These are phyloP conservation scores for Cordyceps cicadae DNA, from an alignment of 2,329 filamentous ascomycete genomes.

Conservation along the genomic window DNA sequence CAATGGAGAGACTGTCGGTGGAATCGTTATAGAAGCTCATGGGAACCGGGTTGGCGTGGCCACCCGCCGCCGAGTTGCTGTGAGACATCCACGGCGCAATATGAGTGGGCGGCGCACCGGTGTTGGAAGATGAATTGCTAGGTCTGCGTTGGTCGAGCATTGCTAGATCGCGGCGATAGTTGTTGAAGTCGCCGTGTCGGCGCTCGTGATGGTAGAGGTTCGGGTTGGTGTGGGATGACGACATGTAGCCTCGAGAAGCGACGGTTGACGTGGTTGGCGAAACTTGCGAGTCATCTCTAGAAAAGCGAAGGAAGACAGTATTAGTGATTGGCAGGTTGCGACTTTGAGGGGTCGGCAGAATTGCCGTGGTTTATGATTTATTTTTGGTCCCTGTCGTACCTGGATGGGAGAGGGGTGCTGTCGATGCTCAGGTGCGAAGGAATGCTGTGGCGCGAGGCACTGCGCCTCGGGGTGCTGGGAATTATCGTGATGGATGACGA, in stretches of 20 bases:
- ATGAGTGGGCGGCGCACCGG: conserved; percentile 43
- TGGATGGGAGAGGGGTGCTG: background rate
- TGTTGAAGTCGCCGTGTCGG: conserved; percentile 53
- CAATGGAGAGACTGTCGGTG: conserved; percentile 56
- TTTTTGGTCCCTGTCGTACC: background rate
- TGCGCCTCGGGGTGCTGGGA: background rate
- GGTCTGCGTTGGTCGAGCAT: conserved; percentile 54
- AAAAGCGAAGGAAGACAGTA: conserved; percentile 10
- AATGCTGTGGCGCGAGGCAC: conserved; percentile 3
- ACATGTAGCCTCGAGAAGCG: conserved; percentile 35
- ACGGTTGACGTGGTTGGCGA: conserved; percentile 41
- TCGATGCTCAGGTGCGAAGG: conserved; percentile 11
- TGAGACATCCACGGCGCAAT: conserved; percentile 51
- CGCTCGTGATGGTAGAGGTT: conserved; percentile 35
- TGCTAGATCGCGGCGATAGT: conserved; percentile 64
- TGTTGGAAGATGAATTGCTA: conserved; percentile 36
- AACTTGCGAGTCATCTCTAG: conserved; percentile 35
- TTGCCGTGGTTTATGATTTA: background rate
- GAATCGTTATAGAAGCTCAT: conserved; percentile 69
- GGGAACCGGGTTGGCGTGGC: conserved; percentile 30
- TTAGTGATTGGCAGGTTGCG: background rate
- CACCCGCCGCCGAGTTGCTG: conserved; percentile 23
- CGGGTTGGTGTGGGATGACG: conserved; percentile 25
- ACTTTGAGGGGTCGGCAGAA: background rate
- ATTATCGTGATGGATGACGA: conserved; percentile 7